Percentiles rank a stretch among this genome's conserved stretches.
Conservation (phyloP, 2,329 filamentous ascomycete genomes). For the Penicillium oxalicum region DNA sequence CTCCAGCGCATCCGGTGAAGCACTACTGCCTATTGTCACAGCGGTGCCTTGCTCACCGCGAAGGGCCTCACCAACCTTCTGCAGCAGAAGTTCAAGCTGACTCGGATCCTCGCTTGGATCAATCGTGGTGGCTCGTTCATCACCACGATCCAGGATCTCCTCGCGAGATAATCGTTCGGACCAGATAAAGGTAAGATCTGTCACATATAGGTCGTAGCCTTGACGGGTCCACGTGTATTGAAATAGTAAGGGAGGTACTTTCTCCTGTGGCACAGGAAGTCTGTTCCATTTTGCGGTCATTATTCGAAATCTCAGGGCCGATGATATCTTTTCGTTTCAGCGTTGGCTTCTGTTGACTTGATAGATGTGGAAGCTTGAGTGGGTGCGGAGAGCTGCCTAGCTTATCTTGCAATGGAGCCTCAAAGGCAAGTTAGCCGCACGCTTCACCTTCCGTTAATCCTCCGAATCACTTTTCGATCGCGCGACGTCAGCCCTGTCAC, state of each 20-base stretch:
- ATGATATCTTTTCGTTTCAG: neutral
- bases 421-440: conserved; percentile 15
- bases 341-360: neutral
- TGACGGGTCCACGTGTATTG: conserved; percentile 29
- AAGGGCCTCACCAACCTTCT: conserved; percentile 50
- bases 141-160: conserved; percentile 46
- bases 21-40: conserved; percentile 25
- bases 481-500: conserved; percentile 5
- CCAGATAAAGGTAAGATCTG: conserved; percentile 56
- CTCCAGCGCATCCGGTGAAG: conserved; percentile 34
- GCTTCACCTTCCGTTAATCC: conserved; percentile 20
- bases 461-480: conserved; percentile 15
- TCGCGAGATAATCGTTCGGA: conserved; percentile 43
- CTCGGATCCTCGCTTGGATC: conserved; percentile 53
- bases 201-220: conserved; percentile 50
- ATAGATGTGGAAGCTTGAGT: neutral
- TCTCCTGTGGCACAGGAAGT: conserved; percentile 23
- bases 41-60: conserved; percentile 27
- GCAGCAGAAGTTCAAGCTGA: conserved; percentile 52
- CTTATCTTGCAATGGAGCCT: conserved; percentile 1
- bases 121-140: conserved; percentile 48
- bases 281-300: conserved; percentile 36
- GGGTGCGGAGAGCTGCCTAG: conserved; percentile 9
- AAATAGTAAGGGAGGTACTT: conserved; percentile 35
- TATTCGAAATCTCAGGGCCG: neutral